These are phyloP conservation scores for Solanum paucissectum DNA, from an alignment of 257 asterid genomes.

Conservation along the genomic window DNA sequence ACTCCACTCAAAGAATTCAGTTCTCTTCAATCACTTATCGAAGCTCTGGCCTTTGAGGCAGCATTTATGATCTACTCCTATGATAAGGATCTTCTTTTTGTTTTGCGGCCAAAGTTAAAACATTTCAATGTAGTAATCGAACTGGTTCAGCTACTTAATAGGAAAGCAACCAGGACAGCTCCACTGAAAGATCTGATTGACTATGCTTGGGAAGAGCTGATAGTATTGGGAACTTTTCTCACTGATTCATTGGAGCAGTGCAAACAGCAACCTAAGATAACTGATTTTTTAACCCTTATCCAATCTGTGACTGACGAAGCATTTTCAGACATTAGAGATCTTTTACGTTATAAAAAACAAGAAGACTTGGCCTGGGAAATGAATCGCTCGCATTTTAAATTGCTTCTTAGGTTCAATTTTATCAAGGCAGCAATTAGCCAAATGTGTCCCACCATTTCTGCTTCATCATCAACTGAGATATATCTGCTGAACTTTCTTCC, in stretches of 20 bases:
- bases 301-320: background rate
- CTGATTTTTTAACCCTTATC: background rate
- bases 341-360: background rate
- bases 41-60: background rate
- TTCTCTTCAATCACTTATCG: background rate
- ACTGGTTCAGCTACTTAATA: background rate
- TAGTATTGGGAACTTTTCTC: background rate
- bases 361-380: no score
- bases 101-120: no score
- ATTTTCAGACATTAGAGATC: background rate
- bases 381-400: no score
- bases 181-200: background rate
- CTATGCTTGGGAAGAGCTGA: background rate
- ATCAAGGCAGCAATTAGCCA: no score
- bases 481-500: no score
- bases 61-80: background rate
- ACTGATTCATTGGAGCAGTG: background rate
- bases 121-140: no score
- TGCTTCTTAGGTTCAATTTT: no score
- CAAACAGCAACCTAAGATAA: background rate
- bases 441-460: no score
- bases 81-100: background rate
- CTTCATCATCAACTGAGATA: no score
- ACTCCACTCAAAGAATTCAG: no score
- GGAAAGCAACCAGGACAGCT: background rate